These are phyloP conservation scores for Raddia distichophylla DNA, from an alignment of 176 grass and related monocot genomes.

Conservation along the genomic window DNA sequence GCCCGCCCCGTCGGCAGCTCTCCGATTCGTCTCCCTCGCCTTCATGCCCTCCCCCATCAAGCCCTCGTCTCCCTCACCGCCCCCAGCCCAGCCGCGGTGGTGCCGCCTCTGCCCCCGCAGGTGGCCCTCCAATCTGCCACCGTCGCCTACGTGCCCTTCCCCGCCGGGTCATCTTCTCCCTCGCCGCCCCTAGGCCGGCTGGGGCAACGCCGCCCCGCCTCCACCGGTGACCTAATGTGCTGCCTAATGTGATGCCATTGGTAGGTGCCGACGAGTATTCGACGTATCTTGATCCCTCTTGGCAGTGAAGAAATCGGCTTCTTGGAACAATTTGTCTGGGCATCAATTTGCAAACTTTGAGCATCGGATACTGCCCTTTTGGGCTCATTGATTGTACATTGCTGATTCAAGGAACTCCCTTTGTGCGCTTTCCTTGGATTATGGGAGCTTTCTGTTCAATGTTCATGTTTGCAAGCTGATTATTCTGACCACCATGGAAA, in stretches of 20 bases:
- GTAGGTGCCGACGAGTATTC: neutral
- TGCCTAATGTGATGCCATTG: slow-evolving; percentile 27
- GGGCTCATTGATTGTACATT: neutral
- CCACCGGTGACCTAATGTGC: too few species aligned
- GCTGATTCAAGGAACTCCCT: slow-evolving; percentile 18
- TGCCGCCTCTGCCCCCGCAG: too few species aligned
- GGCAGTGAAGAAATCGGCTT: neutral
- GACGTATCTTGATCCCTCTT: neutral
- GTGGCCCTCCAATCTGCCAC: too few species aligned
- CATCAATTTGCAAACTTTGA: neutral
- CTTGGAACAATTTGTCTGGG: neutral
- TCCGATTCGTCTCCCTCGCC: too few species aligned
- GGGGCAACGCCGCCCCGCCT: too few species aligned
- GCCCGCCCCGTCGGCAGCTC: too few species aligned
- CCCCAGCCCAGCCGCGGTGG: too few species aligned
- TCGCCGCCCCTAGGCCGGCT: too few species aligned
- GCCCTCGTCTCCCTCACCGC: too few species aligned
- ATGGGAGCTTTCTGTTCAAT: slow-evolving; percentile 93
- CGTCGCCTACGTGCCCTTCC: too few species aligned
- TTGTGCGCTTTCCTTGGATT: slow-evolving; percentile 28
- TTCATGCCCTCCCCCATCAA: too few species aligned
- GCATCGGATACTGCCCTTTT: neutral
- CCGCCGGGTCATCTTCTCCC: too few species aligned
- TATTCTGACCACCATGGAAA: slow-evolving; percentile 57
- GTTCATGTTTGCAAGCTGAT: slow-evolving; percentile 70